Evolutionary conservation across 73 alveolate species (phyloP), one percentile per base, ranked within the genome.

Genomic region (Urostyla sp.): DNA sequence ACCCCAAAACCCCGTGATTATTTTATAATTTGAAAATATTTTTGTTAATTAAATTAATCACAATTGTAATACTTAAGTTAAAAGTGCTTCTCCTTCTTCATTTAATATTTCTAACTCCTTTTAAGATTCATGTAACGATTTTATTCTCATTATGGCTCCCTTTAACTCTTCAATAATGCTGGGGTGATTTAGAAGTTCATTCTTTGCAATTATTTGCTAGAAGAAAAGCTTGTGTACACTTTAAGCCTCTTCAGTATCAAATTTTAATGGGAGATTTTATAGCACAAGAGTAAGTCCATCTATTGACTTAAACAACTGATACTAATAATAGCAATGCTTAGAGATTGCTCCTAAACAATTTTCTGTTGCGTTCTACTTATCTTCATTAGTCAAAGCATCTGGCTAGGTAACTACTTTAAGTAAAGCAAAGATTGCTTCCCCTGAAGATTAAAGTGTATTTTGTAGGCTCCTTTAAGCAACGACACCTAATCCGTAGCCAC

Each of bases 401-500:
- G 15, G 58, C 31, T 66, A 8, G 26, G 16, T 43, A 21, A 66
- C 40, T 3, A 66, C 26, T 6, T 45, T 20, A 20, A 40, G 16
- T 1, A 66, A 27, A 24, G 61, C 45, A 27, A 4, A 7, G 2
- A 66, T 10, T n/a, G 48, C 20, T 37, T 35, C 38, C 6, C 40
- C 27, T 6, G 24, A 27, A 23, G 27, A 51, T 5, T n/a, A n/a
- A 31, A n/a, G 44, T 36, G 15, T 4, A 2, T 61, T 61, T 4
- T 38, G 63, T 1, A 61, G 80, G 16, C 63, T 24, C 13, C 54
- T 37, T 46, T 38, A 16, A 15, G 87, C 91, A 35, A 83, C 57
- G 15, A 57, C 75, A 23, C 91, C 91, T 6, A 83, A 24, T 8
- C 87, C 91, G 28, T 67, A 83, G 0, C 69, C 52, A 15, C 72